These are phyloP conservation scores for Fomitopsis schrenkii DNA, from an alignment of 1,284 basidiomycete species.

Conservation along the genomic window DNA sequence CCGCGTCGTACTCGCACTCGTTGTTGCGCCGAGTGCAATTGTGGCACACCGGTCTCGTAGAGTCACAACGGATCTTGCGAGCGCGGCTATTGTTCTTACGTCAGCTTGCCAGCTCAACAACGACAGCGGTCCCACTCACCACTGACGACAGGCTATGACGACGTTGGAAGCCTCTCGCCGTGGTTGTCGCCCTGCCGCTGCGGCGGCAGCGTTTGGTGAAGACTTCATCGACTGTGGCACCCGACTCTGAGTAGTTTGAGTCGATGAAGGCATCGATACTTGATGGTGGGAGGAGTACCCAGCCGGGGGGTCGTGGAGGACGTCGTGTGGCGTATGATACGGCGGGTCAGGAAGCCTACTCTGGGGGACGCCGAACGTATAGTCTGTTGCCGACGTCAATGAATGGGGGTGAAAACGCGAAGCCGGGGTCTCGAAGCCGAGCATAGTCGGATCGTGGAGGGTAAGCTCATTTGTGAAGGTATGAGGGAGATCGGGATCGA, in stretches of 20 bases:
- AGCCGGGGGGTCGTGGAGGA: conserved; percentile 8
- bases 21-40: conserved; percentile 74
- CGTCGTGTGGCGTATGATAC: conserved; percentile 20
- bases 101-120: not conserved
- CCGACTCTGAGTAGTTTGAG: conserved; percentile 19
- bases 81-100: conserved; percentile 48
- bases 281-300: conserved; percentile 20
- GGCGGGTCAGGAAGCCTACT: conserved; percentile 24
- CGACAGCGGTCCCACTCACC: conserved; percentile 22
- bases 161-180: conserved; percentile 60
- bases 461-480: conserved; percentile 18
- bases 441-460: conserved; percentile 24
- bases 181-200: conserved; percentile 26
- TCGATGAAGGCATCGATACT: conserved; percentile 18
- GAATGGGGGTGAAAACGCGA: conserved; percentile 20
- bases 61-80: conserved; percentile 82
- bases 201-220: not conserved
- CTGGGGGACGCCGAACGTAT: conserved; percentile 28
- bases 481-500: conserved; percentile 22
- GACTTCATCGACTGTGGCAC: conserved; percentile 13
- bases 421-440: conserved; percentile 21
- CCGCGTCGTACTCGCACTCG: conserved; percentile 71
- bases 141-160: conserved; percentile 47
- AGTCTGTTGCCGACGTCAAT: conserved; percentile 23
- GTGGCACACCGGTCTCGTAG: conserved; percentile 71